phyloP scores from a whole-genome alignment of 163 green algal genomes.

The Prototheca stagnorum region DNA sequence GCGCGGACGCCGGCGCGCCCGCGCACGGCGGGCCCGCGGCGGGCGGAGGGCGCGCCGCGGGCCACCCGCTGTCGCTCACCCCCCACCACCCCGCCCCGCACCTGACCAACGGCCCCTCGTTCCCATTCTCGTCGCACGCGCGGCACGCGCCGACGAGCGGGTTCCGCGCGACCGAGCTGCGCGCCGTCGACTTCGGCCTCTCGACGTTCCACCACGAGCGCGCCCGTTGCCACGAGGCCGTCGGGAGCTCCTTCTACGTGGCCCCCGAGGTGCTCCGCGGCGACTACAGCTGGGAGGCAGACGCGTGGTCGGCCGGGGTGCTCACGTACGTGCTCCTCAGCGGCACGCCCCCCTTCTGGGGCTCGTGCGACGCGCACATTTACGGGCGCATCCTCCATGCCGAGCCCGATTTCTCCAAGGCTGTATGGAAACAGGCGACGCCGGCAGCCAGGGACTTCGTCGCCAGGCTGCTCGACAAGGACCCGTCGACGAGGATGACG shows the following conservation, averaged over 20 bases:
- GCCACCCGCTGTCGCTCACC: too few species aligned
- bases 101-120: too few species aligned
- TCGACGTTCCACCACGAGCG: slow-evolving; percentile 23
- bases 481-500: slow-evolving; percentile 10
- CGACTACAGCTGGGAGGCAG: slow-evolving; percentile 17
- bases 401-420: slow-evolving; percentile 12
- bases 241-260: slow-evolving; percentile 48
- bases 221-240: slow-evolving; percentile 17
- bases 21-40: too few species aligned
- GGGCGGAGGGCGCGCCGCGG: too few species aligned
- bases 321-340: slow-evolving; percentile 27
- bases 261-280: slow-evolving; percentile 38
- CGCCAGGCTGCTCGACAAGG: slow-evolving; percentile 10
- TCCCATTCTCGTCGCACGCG: too few species aligned
- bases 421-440: slow-evolving; percentile 16
- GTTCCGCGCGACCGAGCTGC: slow-evolving; percentile 5
- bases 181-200: slow-evolving; percentile 47
- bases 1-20: too few species aligned
- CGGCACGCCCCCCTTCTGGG: slow-evolving; percentile 24
- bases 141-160: too few species aligned
- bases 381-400: slow-evolving; percentile 13
- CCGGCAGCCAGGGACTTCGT: slow-evolving; percentile 18
- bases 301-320: slow-evolving; percentile 20
- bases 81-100: too few species aligned
- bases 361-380: slow-evolving; percentile 13